Base-by-base conservation (phyloP, 73 alveolate species). In the Paramecium sexaurelia region DNA sequence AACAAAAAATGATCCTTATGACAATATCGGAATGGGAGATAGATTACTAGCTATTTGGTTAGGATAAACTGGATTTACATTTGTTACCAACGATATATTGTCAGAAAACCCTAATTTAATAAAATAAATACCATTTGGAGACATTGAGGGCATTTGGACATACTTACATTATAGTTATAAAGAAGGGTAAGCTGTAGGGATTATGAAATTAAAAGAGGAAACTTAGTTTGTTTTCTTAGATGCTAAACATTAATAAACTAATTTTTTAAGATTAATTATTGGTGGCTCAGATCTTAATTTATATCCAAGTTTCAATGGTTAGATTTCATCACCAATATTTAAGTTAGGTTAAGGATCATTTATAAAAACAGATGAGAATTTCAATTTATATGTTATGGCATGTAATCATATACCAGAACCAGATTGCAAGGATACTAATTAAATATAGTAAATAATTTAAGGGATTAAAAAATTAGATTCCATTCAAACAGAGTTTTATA, bases 121-220 rank as follows among this genome's bases (percentile, higher is more conserved):
- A 19, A 75, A 35, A 6, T 26, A 29, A 75, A 10, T 37, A n/a
- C 69, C 88, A 9, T 37, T 10, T 37, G n/a, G 33, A n/a, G 88
- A 75, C 9, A 75, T 75, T 40, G 88, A 75, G 15, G 88, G 88
- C 7, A 68, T 75, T 3, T 75, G 88, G 88, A 75, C 88, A 75
- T 75, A 75, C 27, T 10, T 75, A 10, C 88, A 75, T 75, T 75
- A 33, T 55, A 35, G 68, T 35, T 75, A 75, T 27, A 75, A 75
- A 35, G 6, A 20, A 24, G 71, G 67, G 11, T 40, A 75, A 75
- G 88, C 88, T 11, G 69, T 75, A 7, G 88, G 88, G 11, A 37
- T 75, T 0, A 1, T 75, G 9, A 15, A 5, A 29, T 8, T 27
- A 33, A 13, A 40, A 35, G 88, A 55, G 0, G 19, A 36, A 1